Evolutionary conservation across 495 filamentous ascomycete species (phyloP).

Genomic region (Venustampulla echinocandica): DNA sequence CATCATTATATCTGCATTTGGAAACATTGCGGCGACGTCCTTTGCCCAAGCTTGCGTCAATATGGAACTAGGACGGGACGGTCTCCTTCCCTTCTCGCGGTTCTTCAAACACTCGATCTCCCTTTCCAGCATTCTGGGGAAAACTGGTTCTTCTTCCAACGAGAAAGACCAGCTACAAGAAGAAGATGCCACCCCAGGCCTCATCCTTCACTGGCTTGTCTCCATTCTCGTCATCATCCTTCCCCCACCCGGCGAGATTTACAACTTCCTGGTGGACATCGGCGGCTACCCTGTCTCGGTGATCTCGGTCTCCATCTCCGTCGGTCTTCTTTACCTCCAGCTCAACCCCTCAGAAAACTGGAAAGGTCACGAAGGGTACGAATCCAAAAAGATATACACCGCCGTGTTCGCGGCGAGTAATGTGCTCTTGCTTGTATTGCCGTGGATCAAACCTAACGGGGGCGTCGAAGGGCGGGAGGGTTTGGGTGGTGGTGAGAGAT

Average conservation of each 20-base stretch:
- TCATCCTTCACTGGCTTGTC: slow-evolving; percentile 44
- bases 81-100: slow-evolving; percentile 51
- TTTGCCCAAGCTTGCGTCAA: slow-evolving; percentile 54
- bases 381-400: slow-evolving; percentile 25
- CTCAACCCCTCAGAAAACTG: slow-evolving; percentile 31
- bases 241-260: slow-evolving; percentile 36
- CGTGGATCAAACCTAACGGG: slow-evolving; percentile 34
- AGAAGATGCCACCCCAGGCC: slow-evolving; percentile 23
- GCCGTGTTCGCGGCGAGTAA: slow-evolving; percentile 31
- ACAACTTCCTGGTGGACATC: slow-evolving; percentile 42
- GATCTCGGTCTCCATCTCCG: slow-evolving; percentile 41
- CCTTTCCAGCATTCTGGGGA: too few relatives aligned
- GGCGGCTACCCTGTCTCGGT: slow-evolving; percentile 47
- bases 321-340: slow-evolving; percentile 43
- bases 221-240: slow-evolving; percentile 40
- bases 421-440: slow-evolving; percentile 31
- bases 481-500: slow-evolving; percentile 20
- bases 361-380: slow-evolving; percentile 29
- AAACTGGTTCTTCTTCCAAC: too few relatives aligned
- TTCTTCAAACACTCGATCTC: too few relatives aligned
- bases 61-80: slow-evolving; percentile 59
- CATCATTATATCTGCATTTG: slow-evolving; percentile 54
- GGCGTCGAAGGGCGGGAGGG: slow-evolving; percentile 10
- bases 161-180: slow-evolving; percentile 21
- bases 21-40: slow-evolving; percentile 42